Evolutionary conservation across 768 basidiomycete genomes (phyloP), one percentile per base, ranked within the genome.

Genomic region (Wakefieldia striispora): DNA sequence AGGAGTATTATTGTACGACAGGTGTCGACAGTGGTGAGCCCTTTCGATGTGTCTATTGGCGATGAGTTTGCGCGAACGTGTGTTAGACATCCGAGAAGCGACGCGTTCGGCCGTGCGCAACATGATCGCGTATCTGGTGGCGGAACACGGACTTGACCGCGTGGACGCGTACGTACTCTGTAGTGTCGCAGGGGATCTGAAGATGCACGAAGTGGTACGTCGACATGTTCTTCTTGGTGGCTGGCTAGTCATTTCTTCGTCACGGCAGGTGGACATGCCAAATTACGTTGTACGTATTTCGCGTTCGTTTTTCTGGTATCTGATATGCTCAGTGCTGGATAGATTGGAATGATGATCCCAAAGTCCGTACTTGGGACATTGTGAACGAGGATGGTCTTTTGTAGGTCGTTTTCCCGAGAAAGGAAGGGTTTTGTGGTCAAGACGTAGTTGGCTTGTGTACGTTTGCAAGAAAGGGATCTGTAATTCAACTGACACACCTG

Each of bases 151-250:
- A 17, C 56, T 83, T 40, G 57, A 58, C 29, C 62, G 72, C n/a
- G 71, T 72, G 6, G 79, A 76, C 3, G 81, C 81, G 35, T 84
- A 84, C 51, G 81, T 83, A 68, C 69, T 83, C 0, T 82, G 81
- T 56, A 82, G 82, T 54, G 76, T 83, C 41, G 79, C 75, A 0
- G 81, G 74, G 2, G 81, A 84, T 60, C 60, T 84, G 51, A 69
- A 75, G 50, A 72, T 84, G 70, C 83, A 82, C 52, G 83, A 84
- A 67, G 82, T 83, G 67, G 83, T 50, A 19, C 56, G 65, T 53
- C 11, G 17, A 12, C 12, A n/a, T 38, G 12, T 35, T 19, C 21
- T 23, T 43, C 16, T 27, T 31, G 3, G 39, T 21, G 46, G 19
- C 11, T 26, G 16, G 38, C 34, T 48, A 33, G 48, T 40, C 24